phyloP scores from a whole-genome alignment of 352 stramenopile species.

The Pythium pyrilobum region DNA sequence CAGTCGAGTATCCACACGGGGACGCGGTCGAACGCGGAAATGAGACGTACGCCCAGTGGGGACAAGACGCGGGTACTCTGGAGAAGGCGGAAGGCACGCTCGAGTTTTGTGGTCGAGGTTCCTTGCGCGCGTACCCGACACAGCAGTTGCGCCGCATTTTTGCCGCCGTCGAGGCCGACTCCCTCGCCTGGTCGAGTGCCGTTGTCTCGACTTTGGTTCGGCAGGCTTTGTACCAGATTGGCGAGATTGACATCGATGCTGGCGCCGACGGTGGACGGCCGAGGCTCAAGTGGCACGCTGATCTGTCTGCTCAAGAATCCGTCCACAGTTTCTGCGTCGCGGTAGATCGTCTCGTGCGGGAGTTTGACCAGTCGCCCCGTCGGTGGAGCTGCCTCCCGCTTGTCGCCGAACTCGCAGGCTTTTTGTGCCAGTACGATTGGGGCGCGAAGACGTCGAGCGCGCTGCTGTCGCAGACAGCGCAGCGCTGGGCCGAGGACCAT shows the following conservation, averaged over 20 bases:
- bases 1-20: slow-evolving; percentile 28
- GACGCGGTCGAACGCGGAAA: slow-evolving; percentile 33
- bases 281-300: slow-evolving; percentile 30
- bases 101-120: slow-evolving; percentile 24
- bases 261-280: slow-evolving; percentile 19
- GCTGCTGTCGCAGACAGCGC: slow-evolving; percentile 22
- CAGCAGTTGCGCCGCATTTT: slow-evolving; percentile 44
- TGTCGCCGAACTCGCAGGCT: slow-evolving; percentile 10
- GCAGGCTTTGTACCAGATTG: slow-evolving; percentile 46
- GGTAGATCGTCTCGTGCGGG: not conserved
- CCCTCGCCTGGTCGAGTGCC: slow-evolving; percentile 33
- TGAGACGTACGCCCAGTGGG: slow-evolving; percentile 30
- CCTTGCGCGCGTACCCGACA: slow-evolving; percentile 40
- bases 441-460: slow-evolving; percentile 12
- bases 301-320: slow-evolving; percentile 8
- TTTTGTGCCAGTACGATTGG: slow-evolving; percentile 22
- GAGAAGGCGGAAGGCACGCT: slow-evolving; percentile 24
- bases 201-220: slow-evolving; percentile 32
- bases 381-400: slow-evolving; percentile 4
- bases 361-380: slow-evolving; percentile 6
- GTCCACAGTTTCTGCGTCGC: not conserved
- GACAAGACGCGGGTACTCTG: not conserved
- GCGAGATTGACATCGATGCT: slow-evolving; percentile 11
- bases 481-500: slow-evolving; percentile 22
- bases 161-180: slow-evolving; percentile 32